Evolutionary conservation across 1,284 basidiomycete genomes (phyloP).

Genomic region (Ganoderma resinaceum): DNA sequence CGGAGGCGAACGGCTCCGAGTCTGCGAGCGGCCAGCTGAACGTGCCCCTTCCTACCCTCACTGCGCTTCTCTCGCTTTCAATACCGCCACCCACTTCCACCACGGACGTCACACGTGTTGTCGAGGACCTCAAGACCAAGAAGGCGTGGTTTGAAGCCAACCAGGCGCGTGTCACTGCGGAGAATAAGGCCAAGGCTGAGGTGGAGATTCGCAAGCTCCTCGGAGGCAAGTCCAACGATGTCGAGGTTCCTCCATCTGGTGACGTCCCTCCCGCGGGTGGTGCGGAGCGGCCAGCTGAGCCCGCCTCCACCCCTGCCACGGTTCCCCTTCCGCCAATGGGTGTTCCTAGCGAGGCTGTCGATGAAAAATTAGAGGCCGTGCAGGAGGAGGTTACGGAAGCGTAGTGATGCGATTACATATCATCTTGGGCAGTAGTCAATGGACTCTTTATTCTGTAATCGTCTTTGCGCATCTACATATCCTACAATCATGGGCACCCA

Average conservation of each 20-base stretch:
- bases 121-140: slow-evolving; percentile 94
- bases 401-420: slow-evolving; percentile 24
- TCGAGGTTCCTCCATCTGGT: slow-evolving; percentile 45
- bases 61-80: slow-evolving; percentile 87
- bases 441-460: slow-evolving; percentile 32
- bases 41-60: slow-evolving; percentile 86
- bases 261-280: slow-evolving; percentile 52
- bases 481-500: slow-evolving; percentile 29
- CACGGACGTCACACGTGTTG: slow-evolving; percentile 82
- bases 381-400: slow-evolving; percentile 46
- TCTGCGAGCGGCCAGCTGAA: slow-evolving; percentile 61
- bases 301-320: slow-evolving; percentile 51
- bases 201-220: slow-evolving; percentile 78
- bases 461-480: slow-evolving; percentile 30
- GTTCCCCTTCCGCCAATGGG: slow-evolving; percentile 38
- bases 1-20: slow-evolving; percentile 48
- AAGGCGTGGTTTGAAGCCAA: slow-evolving; percentile 93
- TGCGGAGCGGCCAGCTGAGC: slow-evolving; percentile 57
- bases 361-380: slow-evolving; percentile 55
- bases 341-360: slow-evolving; percentile 51
- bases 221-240: slow-evolving; percentile 50
- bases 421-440: slow-evolving; percentile 24
- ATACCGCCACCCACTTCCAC: slow-evolving; percentile 89
- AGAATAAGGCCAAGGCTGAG: slow-evolving; percentile 82
- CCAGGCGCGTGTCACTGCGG: slow-evolving; percentile 70